Conservation (phyloP, 1,139 yeast genomes). For the Trichomonascaceae sp. region DNA sequence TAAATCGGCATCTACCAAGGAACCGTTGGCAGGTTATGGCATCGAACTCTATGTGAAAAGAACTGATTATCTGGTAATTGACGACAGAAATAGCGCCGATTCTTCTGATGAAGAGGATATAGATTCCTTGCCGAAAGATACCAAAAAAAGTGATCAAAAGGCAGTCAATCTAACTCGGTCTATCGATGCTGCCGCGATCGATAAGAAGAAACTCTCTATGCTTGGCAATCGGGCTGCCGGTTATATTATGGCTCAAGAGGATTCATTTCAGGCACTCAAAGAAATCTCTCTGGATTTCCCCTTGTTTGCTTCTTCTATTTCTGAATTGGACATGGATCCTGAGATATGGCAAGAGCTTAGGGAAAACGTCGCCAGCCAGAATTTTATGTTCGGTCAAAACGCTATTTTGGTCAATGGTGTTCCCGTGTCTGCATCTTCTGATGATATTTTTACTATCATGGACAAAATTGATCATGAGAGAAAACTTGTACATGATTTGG, state of each 20-base stretch:
- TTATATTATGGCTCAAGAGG: conserved; percentile 23
- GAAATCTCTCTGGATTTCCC: conserved; percentile 35
- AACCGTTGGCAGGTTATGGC: conserved; percentile 58
- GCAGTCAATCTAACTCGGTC: conserved; percentile 16
- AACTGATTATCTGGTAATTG: conserved; percentile 58
- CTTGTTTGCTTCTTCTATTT: conserved; percentile 22
- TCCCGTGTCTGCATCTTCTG: conserved; percentile 19
- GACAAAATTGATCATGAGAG: conserved; percentile 31
- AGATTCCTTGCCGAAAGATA: conserved; percentile 9
- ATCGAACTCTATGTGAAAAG: conserved; percentile 55
- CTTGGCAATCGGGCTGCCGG: conserved; percentile 32
- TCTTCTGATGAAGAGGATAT: conserved; percentile 14
- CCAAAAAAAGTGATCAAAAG: conserved; percentile 15
- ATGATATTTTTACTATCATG: conserved; percentile 27
- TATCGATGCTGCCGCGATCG: conserved; percentile 19
- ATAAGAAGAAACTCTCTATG: conserved; percentile 24
- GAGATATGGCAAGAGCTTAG: conserved; percentile 23
- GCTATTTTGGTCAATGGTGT: conserved; percentile 36
- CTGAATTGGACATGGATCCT: conserved; percentile 19
- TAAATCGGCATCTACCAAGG: conserved; percentile 13
- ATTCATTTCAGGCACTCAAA: conserved; percentile 29
- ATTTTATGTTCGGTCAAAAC: conserved; percentile 30
- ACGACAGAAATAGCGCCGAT: conserved; percentile 40
- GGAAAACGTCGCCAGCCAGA: conserved; percentile 17
- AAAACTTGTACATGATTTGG: conserved; percentile 20